Base-by-base conservation (phyloP, 495 filamentous ascomycete species). In the Neurospora sp. region DNA sequence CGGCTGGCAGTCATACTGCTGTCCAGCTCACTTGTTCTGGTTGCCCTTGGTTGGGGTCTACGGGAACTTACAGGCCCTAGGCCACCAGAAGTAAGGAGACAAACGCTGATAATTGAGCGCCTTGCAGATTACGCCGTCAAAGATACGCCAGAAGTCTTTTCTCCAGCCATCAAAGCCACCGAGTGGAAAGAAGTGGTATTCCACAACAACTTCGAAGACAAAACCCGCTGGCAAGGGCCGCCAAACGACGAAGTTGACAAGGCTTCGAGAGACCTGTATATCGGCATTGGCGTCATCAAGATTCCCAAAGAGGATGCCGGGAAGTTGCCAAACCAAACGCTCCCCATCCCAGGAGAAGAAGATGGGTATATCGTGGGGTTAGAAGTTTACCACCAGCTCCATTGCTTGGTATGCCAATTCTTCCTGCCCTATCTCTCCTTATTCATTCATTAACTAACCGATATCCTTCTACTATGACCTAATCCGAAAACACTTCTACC, bases 361-460 rank as follows among this genome's bases (percentile, higher is more conserved):
- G 40, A 45, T 35, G 39, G 45, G 20, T 75, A 75, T 35, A 73
- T 75, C 69, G 20, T 47, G 0, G 69, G 53, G 8, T n/a, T 71
- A 1, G 71, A 73, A 20, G 73, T 74, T n/a, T 76, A 65, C 53
- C 75, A 77, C 12, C 75, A 77, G 47, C 68, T 77, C 20, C 75
- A 77, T 37, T 75, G 74, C 53, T 35, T 75, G 31, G 72, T 75
- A 70, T 53, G 69, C 44, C 31, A 8, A 27, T 39, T 39, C 18
- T 4, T 8, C 42, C 8, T n/a, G 35, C 38, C 10, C 16, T 44
- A 68, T 22, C 27, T 10, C 6, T 5, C 14, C 53, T 45, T 37
- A 39, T 40, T 9, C n/a, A 3, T 4, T n/a, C 18, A 8, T 8
- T 9, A 8, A 37, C 27, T 71, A n/a, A 61, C 40, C 39, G 12